A percentile compares a stretch with the other conserved stretches of the same genome.
Evolutionary conservation across 1,284 basidiomycete genomes (phyloP).

Genomic region (Neonothopanus nambi): DNA sequence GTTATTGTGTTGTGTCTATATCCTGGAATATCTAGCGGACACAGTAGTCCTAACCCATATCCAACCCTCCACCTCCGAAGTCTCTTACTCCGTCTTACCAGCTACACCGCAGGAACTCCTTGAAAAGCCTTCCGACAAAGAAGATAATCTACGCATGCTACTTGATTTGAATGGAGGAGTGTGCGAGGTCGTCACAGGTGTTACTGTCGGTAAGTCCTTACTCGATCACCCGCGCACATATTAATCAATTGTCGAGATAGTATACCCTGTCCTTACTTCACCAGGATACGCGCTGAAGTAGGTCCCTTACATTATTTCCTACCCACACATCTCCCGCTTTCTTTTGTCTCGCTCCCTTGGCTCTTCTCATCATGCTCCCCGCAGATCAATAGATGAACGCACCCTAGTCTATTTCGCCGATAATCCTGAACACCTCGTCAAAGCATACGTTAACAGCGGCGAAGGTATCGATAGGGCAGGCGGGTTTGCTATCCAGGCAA

Average conservation of each 20-base stretch:
- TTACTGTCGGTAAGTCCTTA: constrained; percentile 67
- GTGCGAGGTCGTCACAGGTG: constrained; percentile 87
- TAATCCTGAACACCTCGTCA: constrained; percentile 61
- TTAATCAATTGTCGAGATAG: constrained; percentile 80
- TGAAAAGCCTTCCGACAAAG: constrained; percentile 84
- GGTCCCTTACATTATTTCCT: constrained; percentile 21
- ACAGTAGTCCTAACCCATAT: constrained; percentile 88
- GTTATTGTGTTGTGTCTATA: constrained; percentile 71
- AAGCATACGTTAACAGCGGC: constrained; percentile 86
- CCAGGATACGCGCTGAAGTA: too few species aligned
- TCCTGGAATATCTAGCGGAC: constrained; percentile 96
- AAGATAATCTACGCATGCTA: too few species aligned
- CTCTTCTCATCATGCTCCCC: constrained; percentile 73
- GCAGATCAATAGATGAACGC: too few species aligned
- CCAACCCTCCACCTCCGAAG: constrained; percentile 54
- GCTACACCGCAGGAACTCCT: constrained; percentile 66
- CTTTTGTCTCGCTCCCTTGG: background rate
- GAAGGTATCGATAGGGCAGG: constrained; percentile 93
- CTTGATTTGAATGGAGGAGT: too few species aligned
- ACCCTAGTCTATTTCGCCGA: too few species aligned
- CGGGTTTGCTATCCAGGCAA: constrained; percentile 95
- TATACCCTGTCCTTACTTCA: constrained; percentile 77
- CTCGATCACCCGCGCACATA: constrained; percentile 75
- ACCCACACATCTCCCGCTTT: too few species aligned
- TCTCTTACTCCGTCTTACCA: constrained; percentile 49